Base-by-base conservation (phyloP, 2,329 filamentous ascomycete species). In the Proliferodiscus dingleyae region DNA sequence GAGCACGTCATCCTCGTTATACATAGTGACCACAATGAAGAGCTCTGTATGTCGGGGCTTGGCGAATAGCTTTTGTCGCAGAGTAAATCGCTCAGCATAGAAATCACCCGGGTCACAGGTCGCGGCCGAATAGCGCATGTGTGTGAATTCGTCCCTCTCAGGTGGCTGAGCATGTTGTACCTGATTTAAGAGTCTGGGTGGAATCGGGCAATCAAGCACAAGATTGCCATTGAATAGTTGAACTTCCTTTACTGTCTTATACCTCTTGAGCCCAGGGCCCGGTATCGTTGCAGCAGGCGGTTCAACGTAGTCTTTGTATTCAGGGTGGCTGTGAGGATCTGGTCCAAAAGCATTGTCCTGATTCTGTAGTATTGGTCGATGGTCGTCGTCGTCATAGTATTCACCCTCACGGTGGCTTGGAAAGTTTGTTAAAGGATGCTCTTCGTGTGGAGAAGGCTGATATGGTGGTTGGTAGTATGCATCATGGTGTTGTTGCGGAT, bases 201-300 rank as follows among this genome's bases (percentile, higher is more conserved):
- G 91, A 47, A 98, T 88, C 0, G 93, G 93, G 64, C 93, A 98
- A 66, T 98, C 93, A 3, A 98, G 81, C 29, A 98, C 90, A 60
- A 98, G 78, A 68, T 98, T 98, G 53, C 93, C 93, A 56, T 94
- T 85, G 74, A 95, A 98, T 43, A 98, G 70, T 60, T 94, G 83
- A n/a, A 98, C 91, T 71, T 96, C 89, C 70, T 97, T 98, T 39
- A 98, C 91, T 0, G 93, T 98, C 74, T 97, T 98, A 87, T 89
- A 97, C 64, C 93, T 79, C 66, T 87, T 85, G 56, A 97, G 81
- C 4, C 77, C 61, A 3, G 73, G 78, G 52, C 71, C 77, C 45
- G 73, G 78, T 54, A 72, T 74, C 50, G 71, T 71, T 36, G 57
- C 52, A 41, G 61, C 54, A 11, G 16, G 30, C 18, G 53, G 50